phyloP scores from a whole-genome alignment of 805 yeast species.

The Wickerhamomyces bovis region DNA sequence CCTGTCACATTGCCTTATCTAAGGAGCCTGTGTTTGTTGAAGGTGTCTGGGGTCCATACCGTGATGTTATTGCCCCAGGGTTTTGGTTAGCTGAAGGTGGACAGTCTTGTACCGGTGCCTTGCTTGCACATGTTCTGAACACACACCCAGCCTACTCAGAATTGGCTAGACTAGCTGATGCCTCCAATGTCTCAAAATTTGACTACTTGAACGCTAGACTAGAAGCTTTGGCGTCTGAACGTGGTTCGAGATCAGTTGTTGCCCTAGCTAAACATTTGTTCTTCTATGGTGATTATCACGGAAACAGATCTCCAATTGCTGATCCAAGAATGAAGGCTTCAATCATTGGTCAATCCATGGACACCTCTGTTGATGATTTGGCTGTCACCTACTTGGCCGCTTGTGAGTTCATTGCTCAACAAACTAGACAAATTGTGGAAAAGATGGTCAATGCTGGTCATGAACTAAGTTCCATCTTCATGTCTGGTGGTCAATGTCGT shows the following conservation, averaged over 20 bases:
- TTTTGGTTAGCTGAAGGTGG: conserved; percentile 98
- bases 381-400: conserved; percentile 88
- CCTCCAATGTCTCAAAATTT: conserved; percentile 66
- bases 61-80: conserved; percentile 85
- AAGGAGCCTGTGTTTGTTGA: conserved; percentile 81
- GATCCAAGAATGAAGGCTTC: conserved; percentile 91
- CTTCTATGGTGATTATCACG: conserved; percentile 94
- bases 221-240: conserved; percentile 55
- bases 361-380: conserved; percentile 72
- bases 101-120: conserved; percentile 95
- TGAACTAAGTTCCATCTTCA: conserved; percentile 63
- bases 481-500: conserved; percentile 97
- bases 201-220: conserved; percentile 75
- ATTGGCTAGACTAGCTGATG: conserved; percentile 59
- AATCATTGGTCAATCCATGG: conserved; percentile 91
- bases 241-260: conserved; percentile 63
- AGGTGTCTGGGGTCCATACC: conserved; percentile 99
- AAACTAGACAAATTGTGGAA: conserved; percentile 91
- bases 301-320: conserved; percentile 96
- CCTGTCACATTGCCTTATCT: conserved; percentile 90
- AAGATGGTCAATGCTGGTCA: conserved; percentile 81
- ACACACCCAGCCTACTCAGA: conserved; percentile 86
- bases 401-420: conserved; percentile 96
- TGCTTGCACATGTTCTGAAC: conserved; percentile 79
- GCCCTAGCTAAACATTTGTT: conserved; percentile 78